These are phyloP conservation scores for Phytophthora fragariaefolia DNA, from an alignment of 352 stramenopile species.

Conservation along the genomic window DNA sequence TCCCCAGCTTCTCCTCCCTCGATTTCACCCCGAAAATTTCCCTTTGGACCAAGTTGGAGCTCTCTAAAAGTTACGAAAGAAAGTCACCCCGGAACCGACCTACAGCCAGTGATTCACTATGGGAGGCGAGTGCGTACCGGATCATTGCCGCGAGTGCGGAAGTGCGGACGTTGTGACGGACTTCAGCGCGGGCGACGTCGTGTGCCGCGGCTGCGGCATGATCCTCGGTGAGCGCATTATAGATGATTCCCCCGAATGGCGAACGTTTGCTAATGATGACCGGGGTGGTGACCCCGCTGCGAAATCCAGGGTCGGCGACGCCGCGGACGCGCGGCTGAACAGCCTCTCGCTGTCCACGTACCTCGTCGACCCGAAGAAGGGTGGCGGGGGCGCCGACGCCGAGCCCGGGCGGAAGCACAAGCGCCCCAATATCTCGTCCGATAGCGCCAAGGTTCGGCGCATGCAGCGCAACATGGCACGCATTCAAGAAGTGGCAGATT, in stretches of 20 bases:
- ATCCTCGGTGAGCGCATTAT: slow-evolving; percentile 89
- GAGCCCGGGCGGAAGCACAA: slow-evolving; percentile 49
- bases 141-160: slow-evolving; percentile 71
- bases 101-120: slow-evolving; percentile 23
- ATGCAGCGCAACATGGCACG: slow-evolving; percentile 74
- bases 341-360: slow-evolving; percentile 71
- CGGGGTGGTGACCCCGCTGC: slow-evolving; percentile 75
- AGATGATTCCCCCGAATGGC: slow-evolving; percentile 89
- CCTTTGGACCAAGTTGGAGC: not conserved
- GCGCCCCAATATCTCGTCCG: slow-evolving; percentile 63
- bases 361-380: slow-evolving; percentile 65
- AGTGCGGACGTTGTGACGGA: slow-evolving; percentile 84
- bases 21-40: not conserved
- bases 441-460: slow-evolving; percentile 62
- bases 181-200: slow-evolving; percentile 79
- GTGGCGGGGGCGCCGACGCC: slow-evolving; percentile 27
- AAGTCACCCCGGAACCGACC: not conserved
- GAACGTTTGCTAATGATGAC: slow-evolving; percentile 90
- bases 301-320: slow-evolving; percentile 84
- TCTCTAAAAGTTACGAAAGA: not conserved
- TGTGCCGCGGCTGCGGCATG: slow-evolving; percentile 84
- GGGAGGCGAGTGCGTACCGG: slow-evolving; percentile 70
- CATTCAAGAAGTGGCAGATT: slow-evolving; percentile 75
- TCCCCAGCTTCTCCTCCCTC: slow-evolving; percentile 21
- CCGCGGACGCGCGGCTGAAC: slow-evolving; percentile 65